phyloP scores from a whole-genome alignment of 305 asterid species.

The Solanum hybrid region DNA sequence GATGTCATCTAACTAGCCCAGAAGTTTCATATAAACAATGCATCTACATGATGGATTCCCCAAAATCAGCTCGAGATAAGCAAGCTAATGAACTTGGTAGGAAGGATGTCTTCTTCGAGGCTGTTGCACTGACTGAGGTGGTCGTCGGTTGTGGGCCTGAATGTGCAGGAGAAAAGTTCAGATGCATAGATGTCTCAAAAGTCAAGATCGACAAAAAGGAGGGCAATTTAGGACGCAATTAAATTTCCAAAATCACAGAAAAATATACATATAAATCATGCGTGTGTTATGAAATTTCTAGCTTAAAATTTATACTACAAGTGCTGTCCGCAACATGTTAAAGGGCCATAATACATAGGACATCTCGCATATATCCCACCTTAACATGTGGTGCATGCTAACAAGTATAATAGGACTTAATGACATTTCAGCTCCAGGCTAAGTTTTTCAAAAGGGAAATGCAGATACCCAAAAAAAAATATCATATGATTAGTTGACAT shows the following conservation, averaged over 20 bases:
- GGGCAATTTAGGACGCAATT: not conserved
- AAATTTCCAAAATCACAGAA: not conserved
- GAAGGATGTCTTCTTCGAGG: slow-evolving; percentile 38
- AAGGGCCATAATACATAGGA: not conserved
- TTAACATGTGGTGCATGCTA: not conserved
- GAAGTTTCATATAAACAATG: not conserved
- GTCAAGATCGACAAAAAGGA: not conserved
- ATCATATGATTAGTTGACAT: not conserved
- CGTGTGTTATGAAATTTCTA: not conserved
- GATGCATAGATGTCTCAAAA: not conserved
- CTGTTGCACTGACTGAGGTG: slow-evolving; percentile 69
- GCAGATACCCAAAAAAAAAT: not conserved
- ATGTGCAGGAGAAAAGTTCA: slow-evolving; percentile 3
- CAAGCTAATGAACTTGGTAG: slow-evolving; percentile 33
- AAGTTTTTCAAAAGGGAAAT: not conserved
- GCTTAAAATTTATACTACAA: not conserved
- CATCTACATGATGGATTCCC: not conserved
- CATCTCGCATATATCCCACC: not conserved
- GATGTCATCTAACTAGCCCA: not conserved
- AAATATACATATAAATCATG: not conserved
- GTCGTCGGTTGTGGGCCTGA: slow-evolving; percentile 77
- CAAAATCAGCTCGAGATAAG: not conserved
- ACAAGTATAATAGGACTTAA: not conserved
- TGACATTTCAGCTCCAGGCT: not conserved
- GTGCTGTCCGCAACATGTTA: not conserved